Base-by-base conservation (phyloP, 164 flowering plant genomes). In the Vitis rotundifolia region DNA sequence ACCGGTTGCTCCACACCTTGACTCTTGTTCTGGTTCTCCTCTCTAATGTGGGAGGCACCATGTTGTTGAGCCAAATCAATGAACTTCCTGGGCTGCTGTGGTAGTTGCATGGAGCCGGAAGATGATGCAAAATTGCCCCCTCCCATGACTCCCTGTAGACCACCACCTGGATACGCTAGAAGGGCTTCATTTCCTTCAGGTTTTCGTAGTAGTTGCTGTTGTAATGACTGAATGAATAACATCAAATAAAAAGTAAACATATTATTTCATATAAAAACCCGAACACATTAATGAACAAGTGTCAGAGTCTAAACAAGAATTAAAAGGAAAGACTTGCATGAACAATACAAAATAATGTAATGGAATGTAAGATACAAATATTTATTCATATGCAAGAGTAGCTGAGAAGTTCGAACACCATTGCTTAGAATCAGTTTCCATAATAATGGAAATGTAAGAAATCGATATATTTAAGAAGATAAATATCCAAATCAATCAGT, bases 171-270 rank as follows among this genome's bases (percentile, higher is more conserved):
- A 81, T 87, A 93, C 2, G 91, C 88, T 64, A 87, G 48, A 63
- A 89, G 71, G 64, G 87, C 74, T 66, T 93, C 99, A 81, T 87
- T 92, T 44, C 89, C 89, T 75, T 91, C 97, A 48, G 94, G 80
- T 75, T 86, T 93, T 70, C 94, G 80, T 11, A 85, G 82, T 29
- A 88, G 77, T 47, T 89, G 97, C 54, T 89, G 97, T 63, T 85
- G 97, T 31, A 86, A 76, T 52, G 90, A 78, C 93, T 86, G 76
- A 72, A 82, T 4, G 19, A 73, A 63, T 14, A 69, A 65, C 18
- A 75, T 13, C 5, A 64, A 29, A 31, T 14, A 18, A 5, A 56
- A 18, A 70, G 12, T 56, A 55, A 47, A 56, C 48, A 67, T 1
- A 19, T 2, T 11, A 11, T 44, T 44, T 48, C 62, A 56, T 59